Percentiles rank a stretch among this genome's conserved stretches.
phyloP scores from a whole-genome alignment of 495 filamentous ascomycete genomes.

The Penicillium manginii region DNA sequence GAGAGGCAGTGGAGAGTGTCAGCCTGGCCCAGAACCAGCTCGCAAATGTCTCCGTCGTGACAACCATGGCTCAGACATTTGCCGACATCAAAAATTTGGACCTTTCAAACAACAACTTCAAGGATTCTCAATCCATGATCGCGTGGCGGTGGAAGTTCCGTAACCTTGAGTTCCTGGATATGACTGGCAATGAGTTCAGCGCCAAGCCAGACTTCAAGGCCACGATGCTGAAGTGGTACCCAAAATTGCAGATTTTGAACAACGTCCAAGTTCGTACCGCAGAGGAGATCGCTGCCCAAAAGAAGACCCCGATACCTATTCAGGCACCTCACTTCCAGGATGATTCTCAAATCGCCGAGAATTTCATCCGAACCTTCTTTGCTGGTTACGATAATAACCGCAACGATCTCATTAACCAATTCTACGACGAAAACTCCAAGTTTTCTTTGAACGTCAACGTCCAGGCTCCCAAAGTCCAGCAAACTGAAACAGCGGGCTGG shows the following conservation, averaged over 20 bases:
- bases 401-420: constrained; percentile 57
- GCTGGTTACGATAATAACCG: constrained; percentile 75
- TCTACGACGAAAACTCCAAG: constrained; percentile 78
- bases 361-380: constrained; percentile 77
- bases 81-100: constrained; percentile 84
- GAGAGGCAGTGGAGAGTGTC: constrained; percentile 74
- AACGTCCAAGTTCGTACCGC: constrained; percentile 69
- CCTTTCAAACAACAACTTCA: constrained; percentile 77
- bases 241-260: constrained; percentile 73
- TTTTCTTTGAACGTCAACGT: constrained; percentile 79
- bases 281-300: constrained; percentile 61
- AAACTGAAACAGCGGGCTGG: constrained; percentile 57
- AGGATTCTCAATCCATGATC: constrained; percentile 57
- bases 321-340: constrained; percentile 74
- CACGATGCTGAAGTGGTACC: constrained; percentile 82
- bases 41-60: constrained; percentile 67
- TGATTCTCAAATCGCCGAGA: constrained; percentile 70
- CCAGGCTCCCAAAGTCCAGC: constrained; percentile 56
- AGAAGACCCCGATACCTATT: constrained; percentile 68
- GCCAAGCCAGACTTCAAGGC: constrained; percentile 62
- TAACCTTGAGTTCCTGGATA: constrained; percentile 73
- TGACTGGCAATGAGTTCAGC: constrained; percentile 77
- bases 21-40: constrained; percentile 79
- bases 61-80: constrained; percentile 71
- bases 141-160: constrained; percentile 79